These are phyloP conservation scores for Pseudoscleropodium purum DNA, from an alignment of 225 moss, liverwort and hornwort species.

Conservation along the genomic window DNA sequence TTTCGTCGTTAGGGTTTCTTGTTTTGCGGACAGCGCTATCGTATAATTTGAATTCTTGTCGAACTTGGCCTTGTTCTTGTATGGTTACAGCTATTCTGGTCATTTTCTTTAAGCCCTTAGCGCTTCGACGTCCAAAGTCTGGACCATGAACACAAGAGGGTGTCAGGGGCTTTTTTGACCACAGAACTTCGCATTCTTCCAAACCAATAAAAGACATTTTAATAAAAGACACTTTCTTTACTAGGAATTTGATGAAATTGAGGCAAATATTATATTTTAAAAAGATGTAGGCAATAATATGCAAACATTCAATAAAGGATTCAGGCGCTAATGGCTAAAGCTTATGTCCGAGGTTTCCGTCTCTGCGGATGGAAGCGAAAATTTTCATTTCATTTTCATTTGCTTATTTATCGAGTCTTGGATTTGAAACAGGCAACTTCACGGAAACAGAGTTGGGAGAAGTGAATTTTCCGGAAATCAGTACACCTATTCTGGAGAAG, in stretches of 20 bases:
- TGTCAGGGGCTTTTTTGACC: no score
- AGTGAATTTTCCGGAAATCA: slow-evolving; percentile 94
- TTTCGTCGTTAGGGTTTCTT: neutral
- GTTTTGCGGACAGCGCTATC: neutral
- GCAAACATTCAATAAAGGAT: neutral
- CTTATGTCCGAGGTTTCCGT: neutral
- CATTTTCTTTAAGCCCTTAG: neutral
- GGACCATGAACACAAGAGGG: neutral
- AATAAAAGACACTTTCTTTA: neutral
- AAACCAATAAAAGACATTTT: neutral
- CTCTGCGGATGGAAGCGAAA: neutral
- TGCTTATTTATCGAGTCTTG: neutral
- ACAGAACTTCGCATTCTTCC: neutral
- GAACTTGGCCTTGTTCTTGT: neutral
- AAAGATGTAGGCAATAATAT: neutral
- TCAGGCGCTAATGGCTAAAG: neutral
- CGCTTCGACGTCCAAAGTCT: neutral
- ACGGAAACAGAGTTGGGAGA: slow-evolving; percentile 91
- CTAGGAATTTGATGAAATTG: no score
- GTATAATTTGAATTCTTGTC: neutral
- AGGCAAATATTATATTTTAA: neutral
- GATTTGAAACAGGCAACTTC: slow-evolving; percentile 31
- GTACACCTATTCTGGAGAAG: slow-evolving; percentile 95
- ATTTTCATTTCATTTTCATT: neutral
- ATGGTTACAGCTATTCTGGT: neutral